Base-by-base conservation (phyloP, 1,284 basidiomycete species). In the Boletus semigastroideus region DNA sequence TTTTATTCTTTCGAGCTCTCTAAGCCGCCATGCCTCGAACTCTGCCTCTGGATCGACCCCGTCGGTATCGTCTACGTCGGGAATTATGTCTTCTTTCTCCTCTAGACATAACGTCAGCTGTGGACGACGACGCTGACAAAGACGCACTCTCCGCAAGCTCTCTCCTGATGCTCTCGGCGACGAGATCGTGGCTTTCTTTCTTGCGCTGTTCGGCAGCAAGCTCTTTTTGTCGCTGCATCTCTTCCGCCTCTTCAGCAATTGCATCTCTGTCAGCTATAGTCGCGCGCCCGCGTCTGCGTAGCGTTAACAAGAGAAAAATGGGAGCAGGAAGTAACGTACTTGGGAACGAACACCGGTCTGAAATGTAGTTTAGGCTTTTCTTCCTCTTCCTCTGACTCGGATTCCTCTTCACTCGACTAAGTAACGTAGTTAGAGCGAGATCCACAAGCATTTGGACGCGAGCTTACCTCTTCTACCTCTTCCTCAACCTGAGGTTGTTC, bases 31-130 rank as follows among this genome's bases (percentile, higher is more conserved):
- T 1, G 90, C 92, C 63, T 96, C 92, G 60, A 99, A 99, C 71
- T 99, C 97, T 45, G 72, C 87, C 22, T 83, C 81, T 1, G 94
- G 92, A 64, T 99, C 95, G 43, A 95, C 67, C 1, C 91, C 95
- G 65, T 99, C 97, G 1, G 92, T 91, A 69, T 99, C 97, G 72
- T 98, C 95, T 0, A 99, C 80, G 54, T 98, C 94, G 1, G 90
- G 88, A 28, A 89, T 75, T 14, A 87, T 69, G 17, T 89, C 88
- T 51, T 90, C 86, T 58, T 91, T 89, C 71, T 95, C 90, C 79
- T 92, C 92, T 96, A 65, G 25, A 52, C 51, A 33, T 16, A 48
- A 28, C 20, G 44, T 59, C 17, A 47, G 37, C 34, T 16, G 20
- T 17, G n/a, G 30, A 16, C 19, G 13, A 13, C n/a, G 5, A 16